These are phyloP conservation scores for Beauveria bassiana DNA, from an alignment of 2,329 filamentous ascomycete genomes.

Conservation along the genomic window DNA sequence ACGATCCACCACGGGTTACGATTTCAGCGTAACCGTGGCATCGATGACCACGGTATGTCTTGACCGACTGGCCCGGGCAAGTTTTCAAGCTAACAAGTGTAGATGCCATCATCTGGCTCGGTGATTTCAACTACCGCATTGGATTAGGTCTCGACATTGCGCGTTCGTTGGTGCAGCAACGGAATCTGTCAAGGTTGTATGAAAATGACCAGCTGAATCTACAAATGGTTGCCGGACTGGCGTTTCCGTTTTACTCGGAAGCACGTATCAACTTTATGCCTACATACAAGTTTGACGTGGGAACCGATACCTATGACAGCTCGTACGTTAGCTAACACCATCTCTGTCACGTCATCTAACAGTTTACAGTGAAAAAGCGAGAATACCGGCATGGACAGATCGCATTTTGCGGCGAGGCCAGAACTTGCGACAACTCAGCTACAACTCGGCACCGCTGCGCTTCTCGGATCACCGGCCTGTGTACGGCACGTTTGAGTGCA, in stretches of 20 bases:
- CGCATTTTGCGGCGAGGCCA: constrained; percentile 80
- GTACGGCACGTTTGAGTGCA: constrained; percentile 80
- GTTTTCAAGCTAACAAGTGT: constrained; percentile 17
- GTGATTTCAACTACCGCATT: constrained; percentile 98
- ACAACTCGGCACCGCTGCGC: constrained; percentile 70
- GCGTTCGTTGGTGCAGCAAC: constrained; percentile 61
- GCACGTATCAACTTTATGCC: constrained; percentile 80
- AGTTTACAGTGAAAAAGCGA: constrained; percentile 64
- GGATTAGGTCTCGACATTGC: constrained; percentile 73
- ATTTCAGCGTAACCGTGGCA: constrained; percentile 84
- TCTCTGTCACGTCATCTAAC: background rate
- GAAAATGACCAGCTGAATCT: constrained; percentile 94
- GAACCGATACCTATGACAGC: constrained; percentile 81
- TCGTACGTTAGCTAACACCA: constrained; percentile 49
- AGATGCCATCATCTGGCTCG: constrained; percentile 83
- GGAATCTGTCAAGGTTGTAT: constrained; percentile 72
- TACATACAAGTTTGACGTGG: constrained; percentile 93
- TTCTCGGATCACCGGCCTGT: constrained; percentile 98
- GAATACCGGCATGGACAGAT: constrained; percentile 97
- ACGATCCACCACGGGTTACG: constrained; percentile 81
- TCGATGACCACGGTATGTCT: constrained; percentile 72
- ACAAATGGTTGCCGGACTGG: constrained; percentile 88
- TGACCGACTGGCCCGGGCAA: background rate
- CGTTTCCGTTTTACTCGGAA: constrained; percentile 90
- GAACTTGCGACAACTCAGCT: constrained; percentile 74